phyloP scores from a whole-genome alignment of 192 early-diverging fungal genomes.

The Mortierella antarctica region DNA sequence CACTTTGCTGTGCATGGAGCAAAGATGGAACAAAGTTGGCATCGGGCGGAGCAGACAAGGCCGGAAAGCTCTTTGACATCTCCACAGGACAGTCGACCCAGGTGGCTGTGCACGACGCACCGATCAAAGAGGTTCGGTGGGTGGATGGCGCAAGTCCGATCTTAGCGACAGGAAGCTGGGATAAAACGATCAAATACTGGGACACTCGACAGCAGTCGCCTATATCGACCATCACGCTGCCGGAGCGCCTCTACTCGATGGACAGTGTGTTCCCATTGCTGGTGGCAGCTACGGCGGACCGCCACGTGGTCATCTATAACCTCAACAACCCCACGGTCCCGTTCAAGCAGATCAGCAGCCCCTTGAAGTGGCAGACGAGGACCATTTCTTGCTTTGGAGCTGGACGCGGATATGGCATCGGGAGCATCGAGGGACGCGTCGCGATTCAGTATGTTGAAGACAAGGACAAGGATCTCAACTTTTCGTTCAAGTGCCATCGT shows the following conservation, averaged over 20 bases:
- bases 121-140: conserved; percentile 84
- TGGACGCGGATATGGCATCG: conserved; percentile 87
- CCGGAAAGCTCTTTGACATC: conserved; percentile 86
- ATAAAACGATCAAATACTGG: conserved; percentile 97
- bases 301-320: conserved; percentile 84
- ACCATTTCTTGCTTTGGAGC: conserved; percentile 82
- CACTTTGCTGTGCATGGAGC: conserved; percentile 86
- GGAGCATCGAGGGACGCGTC: conserved; percentile 94
- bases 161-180: conserved; percentile 93
- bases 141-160: conserved; percentile 75
- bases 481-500: conserved; percentile 97
- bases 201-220: conserved; percentile 85
- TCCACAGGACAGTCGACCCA: conserved; percentile 82
- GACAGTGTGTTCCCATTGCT: conserved; percentile 82
- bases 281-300: conserved; percentile 94
- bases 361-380: conserved; percentile 89
- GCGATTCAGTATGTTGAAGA: conserved; percentile 94
- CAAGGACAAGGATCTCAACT: conserved; percentile 75
- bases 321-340: conserved; percentile 79
- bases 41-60: conserved; percentile 93
- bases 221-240: conserved; percentile 75
- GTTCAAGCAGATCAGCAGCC: conserved; percentile 74
- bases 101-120: conserved; percentile 91
- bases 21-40: conserved; percentile 91
- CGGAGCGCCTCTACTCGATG: conserved; percentile 93